Base-by-base conservation (phyloP, 2,329 filamentous ascomycete genomes). In the Colletotrichum sp. region DNA sequence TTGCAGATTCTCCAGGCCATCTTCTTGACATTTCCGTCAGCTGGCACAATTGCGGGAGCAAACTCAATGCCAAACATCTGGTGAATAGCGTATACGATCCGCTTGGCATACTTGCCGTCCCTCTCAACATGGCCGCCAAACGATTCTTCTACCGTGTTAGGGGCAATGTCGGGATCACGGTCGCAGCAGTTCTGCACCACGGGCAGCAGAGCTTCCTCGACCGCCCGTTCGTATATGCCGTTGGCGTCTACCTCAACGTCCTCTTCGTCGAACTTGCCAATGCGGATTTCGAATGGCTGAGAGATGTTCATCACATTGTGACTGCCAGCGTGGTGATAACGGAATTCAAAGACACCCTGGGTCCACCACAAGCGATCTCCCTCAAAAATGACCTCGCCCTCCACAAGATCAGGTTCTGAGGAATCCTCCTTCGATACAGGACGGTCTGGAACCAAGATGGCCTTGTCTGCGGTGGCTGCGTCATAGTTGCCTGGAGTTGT, bases 51-150 rank as follows among this genome's bases (percentile, higher is more conserved):
- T 60, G 95, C 95, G 0, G 96, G 94, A 3, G 97, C 95, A 82
- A 99, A 96, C 84, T 99, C 97, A 76, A 99, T 95, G 68, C 96
- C 97, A 83, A 99, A 98, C 96, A 98, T 98, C 83, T 98, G 95
- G 78, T 95, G 94, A 32, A 99, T 95, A 6, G 96, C 97, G 84
- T 98, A 99, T 1, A 99, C 96, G 13, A 99, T 94, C 57, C 97
- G 89, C 84, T 93, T 95, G 1, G 96, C 94, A 80, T 96, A 99
- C 84, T 98, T 98, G 78, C 93, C 92, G 79, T 98, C 95, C 28
- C 96, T 89, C 81, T 98, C 96, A 3, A 98, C 94, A 55, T 96
- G 89, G 64, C 92, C 92, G 1, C 97, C 97, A 83, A 98, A 99
- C 4, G 92, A 88, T 82, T 99, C 96, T 12, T 96, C 94, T 0